Conservation (phyloP, 176 grass and related monocot genomes). For the Dactylis glomerata region DNA sequence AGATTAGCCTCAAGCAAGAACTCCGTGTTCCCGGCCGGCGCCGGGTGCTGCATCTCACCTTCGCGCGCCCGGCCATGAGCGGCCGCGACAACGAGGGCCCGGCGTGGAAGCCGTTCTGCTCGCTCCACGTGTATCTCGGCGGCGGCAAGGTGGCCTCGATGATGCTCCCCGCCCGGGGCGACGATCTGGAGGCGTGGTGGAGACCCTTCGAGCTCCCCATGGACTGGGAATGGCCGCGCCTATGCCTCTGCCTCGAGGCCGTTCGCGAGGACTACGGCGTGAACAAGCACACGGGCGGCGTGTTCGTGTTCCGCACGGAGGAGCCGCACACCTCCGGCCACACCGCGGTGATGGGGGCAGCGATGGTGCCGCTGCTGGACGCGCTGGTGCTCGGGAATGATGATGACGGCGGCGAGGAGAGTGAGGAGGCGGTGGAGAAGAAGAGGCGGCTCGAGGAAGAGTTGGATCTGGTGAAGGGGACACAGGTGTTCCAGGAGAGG, state of each 20-base stretch:
- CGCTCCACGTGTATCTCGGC: neutral
- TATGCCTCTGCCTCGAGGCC: constrained; percentile 18
- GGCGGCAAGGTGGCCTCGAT: neutral
- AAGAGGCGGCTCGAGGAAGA: neutral
- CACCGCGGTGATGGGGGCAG: constrained; percentile 15
- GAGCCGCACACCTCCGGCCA: constrained; percentile 34
- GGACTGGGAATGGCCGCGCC: neutral
- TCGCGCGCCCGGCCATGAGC: neutral
- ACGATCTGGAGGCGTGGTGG: neutral
- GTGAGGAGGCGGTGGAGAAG: neutral
- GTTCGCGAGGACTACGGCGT: neutral
- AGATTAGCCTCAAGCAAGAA: neutral
- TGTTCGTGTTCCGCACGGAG: neutral
- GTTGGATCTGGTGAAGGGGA: neutral
- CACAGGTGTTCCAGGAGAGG: constrained; percentile 17
- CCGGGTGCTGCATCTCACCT: neutral
- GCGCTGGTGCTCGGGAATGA: neutral
- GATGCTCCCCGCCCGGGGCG: neutral
- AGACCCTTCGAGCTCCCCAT: neutral
- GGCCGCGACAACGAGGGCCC: neutral
- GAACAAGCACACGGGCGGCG: neutral
- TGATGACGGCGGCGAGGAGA: neutral
- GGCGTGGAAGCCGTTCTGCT: neutral
- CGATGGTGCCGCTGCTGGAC: constrained; percentile 4
- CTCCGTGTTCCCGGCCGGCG: neutral